Evolutionary conservation across 1,139 yeast species (phyloP), one percentile per base, ranked within the genome.

Genomic region (Blastobotrys niveus): DNA sequence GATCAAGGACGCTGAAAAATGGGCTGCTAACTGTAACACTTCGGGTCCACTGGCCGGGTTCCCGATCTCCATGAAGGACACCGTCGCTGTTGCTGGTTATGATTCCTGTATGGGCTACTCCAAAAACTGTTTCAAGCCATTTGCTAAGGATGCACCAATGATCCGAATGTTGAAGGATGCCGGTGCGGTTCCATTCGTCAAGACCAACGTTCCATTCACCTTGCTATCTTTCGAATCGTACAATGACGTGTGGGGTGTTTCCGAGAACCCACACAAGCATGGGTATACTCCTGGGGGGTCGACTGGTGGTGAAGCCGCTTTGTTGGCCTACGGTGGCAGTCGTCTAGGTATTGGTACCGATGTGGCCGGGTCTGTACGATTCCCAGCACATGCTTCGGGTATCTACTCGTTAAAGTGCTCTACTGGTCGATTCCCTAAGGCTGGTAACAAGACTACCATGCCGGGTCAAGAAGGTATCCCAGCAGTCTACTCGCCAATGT

Each of bases 11-110:
- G 67, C 68, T 3, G 66, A 64, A 48, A 47, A 54, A 41, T 57
- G 58, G 58, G 68, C 68, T 12, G 56, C 52, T 14, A 38, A 48
- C 10, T 48, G 52, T 46, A 54, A 62, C 45, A 45, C 44, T 10
- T 46, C 66, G 12, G 83, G 84, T 14, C 80, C 82, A 5, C 62
- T 82, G 27, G 86, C 82, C 43, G 91, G 89, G 3, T 64, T 82
- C 47, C 88, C 88, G 8, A 67, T 82, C 40, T 77, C 86, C 2
- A 57, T 81, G 45, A 77, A 77, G 54, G 77, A 73, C 50, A 71
- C 76, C 33, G 65, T 71, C 48, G 67, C 68, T 48, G 61, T 76
- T 38, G 63, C 64, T 41, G 82, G 81, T 34, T 73, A 71, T 47
- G 79, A 76, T 40, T 67, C 79, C 2, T 66, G 74, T 8, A 60